Conservation (phyloP, 139 green algal species). For the Deuterostichococcus epilithicus region DNA sequence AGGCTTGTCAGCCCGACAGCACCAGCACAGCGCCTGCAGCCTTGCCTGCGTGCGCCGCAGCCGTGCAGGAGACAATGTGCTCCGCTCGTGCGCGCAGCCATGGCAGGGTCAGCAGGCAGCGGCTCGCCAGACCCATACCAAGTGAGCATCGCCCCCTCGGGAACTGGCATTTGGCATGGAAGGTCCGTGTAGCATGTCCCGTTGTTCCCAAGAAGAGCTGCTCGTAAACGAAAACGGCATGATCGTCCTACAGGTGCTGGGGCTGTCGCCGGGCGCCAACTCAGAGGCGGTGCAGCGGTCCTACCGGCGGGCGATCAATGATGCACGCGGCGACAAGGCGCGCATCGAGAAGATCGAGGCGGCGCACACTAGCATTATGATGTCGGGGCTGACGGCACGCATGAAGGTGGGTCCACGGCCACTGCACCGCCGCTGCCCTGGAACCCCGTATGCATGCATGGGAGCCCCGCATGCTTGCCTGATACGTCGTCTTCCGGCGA, state of each 20-base stretch:
- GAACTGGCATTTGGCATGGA: not conserved
- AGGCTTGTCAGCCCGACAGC: not conserved
- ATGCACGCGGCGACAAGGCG: slow-evolving; percentile 32
- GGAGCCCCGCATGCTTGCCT: not conserved
- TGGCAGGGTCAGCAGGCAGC: not conserved
- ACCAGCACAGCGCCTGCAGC: not conserved
- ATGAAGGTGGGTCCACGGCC: slow-evolving; percentile 32
- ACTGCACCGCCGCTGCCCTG: not conserved
- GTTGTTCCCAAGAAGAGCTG: too few species aligned
- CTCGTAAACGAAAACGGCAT: too few species aligned
- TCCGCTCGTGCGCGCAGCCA: not conserved
- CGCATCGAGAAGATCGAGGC: slow-evolving; percentile 34
- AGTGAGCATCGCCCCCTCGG: not conserved
- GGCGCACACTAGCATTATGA: slow-evolving; percentile 55
- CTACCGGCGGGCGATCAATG: slow-evolving; percentile 40
- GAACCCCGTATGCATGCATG: too few species aligned
- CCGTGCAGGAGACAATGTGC: not conserved
- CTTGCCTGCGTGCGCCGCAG: not conserved
- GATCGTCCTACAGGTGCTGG: slow-evolving; percentile 41
- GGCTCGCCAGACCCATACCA: not conserved
- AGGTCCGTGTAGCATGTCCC: too few species aligned
- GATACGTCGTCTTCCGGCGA: not conserved
- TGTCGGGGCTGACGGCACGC: slow-evolving; percentile 38
- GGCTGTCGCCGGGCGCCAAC: slow-evolving; percentile 31
- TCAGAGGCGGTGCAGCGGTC: slow-evolving; percentile 34